Base-by-base conservation (phyloP, 306 rosid genomes). In the Leucaena leucocephala region DNA sequence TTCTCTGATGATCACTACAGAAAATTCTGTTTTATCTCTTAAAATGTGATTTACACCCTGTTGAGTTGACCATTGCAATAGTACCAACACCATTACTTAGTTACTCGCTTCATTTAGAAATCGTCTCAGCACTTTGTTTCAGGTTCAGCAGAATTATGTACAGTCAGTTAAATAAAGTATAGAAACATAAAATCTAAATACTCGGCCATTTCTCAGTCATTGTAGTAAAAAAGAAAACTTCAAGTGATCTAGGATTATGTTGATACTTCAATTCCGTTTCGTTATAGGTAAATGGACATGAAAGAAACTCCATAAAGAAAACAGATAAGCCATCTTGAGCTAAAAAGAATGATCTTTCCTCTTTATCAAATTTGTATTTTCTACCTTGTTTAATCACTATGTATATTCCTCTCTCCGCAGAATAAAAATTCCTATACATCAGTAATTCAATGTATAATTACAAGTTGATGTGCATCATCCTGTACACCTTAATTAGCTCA, bases 321-420 rank as follows among this genome's bases (percentile, higher is more conserved):
- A 55, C 33, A 55, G 11, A 55, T 0, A 7, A 8, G 27, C 34
- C 64, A 61, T 61, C 40, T 33, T 27, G 67, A 38, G 52, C n/a
- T 3, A 19, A 58, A 35, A 74, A 73, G 33, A 73, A 54, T 70
- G 11, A 65, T 77, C 62, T 38, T 57, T 50, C 8, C 49, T 38
- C 39, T 69, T 52, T 49, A 36, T 77, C 80, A 85, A 86, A 83
- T 52, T 44, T 59, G 71, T 72, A 65, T 33, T 42, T 66, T 67
- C 52, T 71, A 40, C 68, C 39, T 49, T 67, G 38, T 21, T 16
- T 8, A 3, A 36, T 62, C 69, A 10, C 50, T 74, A 59, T 79
- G 46, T 39, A 35, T 76, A 21, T 52, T 70, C n/a, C 33, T 73
- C 48, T 80, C 69, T 58, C 19, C 46, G 9, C 27, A 12, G 50